A percentile compares a stretch with the other conserved stretches of the same genome.
Evolutionary conservation across 1,284 basidiomycete genomes (phyloP).

Genomic region (Naganishia liquefaciens): DNA sequence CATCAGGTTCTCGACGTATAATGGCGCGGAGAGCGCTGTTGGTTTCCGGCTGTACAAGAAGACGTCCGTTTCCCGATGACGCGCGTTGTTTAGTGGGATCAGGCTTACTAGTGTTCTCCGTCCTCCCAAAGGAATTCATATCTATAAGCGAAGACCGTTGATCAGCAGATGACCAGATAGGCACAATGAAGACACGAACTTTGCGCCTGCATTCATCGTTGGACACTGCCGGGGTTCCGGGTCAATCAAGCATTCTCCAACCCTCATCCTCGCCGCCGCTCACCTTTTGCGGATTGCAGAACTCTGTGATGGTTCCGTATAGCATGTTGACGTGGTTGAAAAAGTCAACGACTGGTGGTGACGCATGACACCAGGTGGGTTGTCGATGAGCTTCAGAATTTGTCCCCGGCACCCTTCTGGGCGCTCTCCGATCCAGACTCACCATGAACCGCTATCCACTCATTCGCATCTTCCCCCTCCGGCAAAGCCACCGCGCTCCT

Average conservation of each 20-base stretch:
- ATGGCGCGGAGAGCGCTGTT: constrained; percentile 90
- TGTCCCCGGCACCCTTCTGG: background rate
- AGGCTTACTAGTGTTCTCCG: constrained; percentile 67
- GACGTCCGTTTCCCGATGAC: constrained; percentile 66
- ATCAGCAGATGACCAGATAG: background rate
- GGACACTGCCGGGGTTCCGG: constrained; percentile 68
- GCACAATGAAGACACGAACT: constrained; percentile 59
- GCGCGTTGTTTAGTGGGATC: constrained; percentile 57
- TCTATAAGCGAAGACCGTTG: constrained; percentile 54
- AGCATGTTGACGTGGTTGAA: constrained; percentile 97
- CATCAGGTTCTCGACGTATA: constrained; percentile 98
- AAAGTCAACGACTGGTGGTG: constrained; percentile 77
- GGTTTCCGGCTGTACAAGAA: constrained; percentile 66
- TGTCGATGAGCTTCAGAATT: no score
- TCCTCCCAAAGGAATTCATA: constrained; percentile 99
- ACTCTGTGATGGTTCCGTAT: constrained; percentile 93
- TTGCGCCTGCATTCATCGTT: constrained; percentile 97
- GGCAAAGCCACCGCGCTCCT: constrained; percentile 85
- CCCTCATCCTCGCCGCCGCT: constrained; percentile 32
- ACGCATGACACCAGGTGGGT: no score
- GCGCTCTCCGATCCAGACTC: constrained; percentile 45
- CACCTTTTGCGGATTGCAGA: constrained; percentile 90
- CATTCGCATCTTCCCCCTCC: constrained; percentile 90
- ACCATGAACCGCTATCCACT: constrained; percentile 97
- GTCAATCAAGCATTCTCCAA: background rate